Evolutionary conservation across 768 basidiomycete genomes (phyloP).

Genomic region (Pleurotus salmoneostramineus): DNA sequence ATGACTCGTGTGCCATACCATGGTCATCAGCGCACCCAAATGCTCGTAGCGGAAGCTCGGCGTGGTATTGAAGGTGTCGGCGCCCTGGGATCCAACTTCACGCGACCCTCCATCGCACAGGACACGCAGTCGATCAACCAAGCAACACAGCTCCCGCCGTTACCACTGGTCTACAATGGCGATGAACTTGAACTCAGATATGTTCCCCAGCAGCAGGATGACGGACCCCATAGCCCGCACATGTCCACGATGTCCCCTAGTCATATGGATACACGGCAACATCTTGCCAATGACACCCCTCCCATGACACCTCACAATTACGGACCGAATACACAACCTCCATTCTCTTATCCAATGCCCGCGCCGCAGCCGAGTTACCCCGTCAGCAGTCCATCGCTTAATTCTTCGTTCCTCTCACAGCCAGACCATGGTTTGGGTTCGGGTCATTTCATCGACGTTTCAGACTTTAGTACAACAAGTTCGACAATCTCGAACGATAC

Average conservation of each 20-base stretch:
- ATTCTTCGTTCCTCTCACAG: neutral
- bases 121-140: neutral
- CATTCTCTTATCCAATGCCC: slow-evolving; percentile 3
- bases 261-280: no score
- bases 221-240: neutral
- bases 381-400: neutral
- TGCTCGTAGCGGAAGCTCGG: slow-evolving; percentile 60
- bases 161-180: neutral
- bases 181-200: neutral
- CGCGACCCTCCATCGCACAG: neutral
- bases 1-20: slow-evolving; percentile 69
- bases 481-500: neutral
- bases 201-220: neutral
- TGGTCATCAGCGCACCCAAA: slow-evolving; percentile 59
- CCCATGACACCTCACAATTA: neutral
- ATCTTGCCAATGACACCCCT: neutral
- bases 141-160: neutral
- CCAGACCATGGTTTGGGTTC: slow-evolving; percentile 7
- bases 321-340: neutral
- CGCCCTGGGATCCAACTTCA: slow-evolving; percentile 1
- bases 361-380: slow-evolving; percentile 2
- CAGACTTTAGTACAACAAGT: neutral
- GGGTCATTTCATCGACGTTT: slow-evolving; percentile 5
- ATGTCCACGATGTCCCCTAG: no score
- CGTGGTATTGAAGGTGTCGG: slow-evolving; percentile 48